Percentiles rank a stretch among this genome's conserved stretches.
Evolutionary conservation across 2,329 filamentous ascomycete species (phyloP).

Genomic region (Phoma herbarum): DNA sequence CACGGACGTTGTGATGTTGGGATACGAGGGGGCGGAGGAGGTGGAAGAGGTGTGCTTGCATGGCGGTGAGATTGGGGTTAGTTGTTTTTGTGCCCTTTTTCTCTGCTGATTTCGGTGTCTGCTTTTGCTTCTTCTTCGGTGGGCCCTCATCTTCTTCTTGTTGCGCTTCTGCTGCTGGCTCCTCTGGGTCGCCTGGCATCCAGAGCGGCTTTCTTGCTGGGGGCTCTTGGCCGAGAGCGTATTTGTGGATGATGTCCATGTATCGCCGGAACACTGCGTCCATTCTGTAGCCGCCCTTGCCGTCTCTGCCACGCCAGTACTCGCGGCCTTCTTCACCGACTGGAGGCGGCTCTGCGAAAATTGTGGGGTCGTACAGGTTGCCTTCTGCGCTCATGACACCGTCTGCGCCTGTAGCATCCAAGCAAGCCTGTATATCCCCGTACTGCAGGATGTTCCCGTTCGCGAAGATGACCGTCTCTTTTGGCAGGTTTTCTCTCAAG

Average conservation of each 20-base stretch:
- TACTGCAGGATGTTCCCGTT: constrained; percentile 92
- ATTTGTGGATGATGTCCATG: constrained; percentile 84
- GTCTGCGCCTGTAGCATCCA: constrained; percentile 86
- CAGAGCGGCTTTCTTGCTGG: constrained; percentile 78
- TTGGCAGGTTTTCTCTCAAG: constrained; percentile 81
- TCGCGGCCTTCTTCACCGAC: constrained; percentile 72
- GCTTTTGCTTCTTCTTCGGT: constrained; percentile 49
- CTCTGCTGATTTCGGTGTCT: constrained; percentile 53
- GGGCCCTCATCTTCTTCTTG: constrained; percentile 40
- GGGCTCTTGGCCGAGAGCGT: constrained; percentile 72
- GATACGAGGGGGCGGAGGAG: constrained; percentile 83
- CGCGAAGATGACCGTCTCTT: constrained; percentile 92
- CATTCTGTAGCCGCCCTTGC: constrained; percentile 84
- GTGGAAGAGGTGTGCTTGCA: constrained; percentile 94
- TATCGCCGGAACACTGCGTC: constrained; percentile 90
- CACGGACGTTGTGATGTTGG: constrained; percentile 82
- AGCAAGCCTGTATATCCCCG: constrained; percentile 77
- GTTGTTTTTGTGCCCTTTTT: constrained; percentile 59
- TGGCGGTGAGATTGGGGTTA: constrained; percentile 74
- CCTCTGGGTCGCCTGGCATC: constrained; percentile 63
- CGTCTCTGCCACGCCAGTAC: constrained; percentile 84
- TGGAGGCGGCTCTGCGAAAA: constrained; percentile 77
- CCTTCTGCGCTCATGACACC: constrained; percentile 96
- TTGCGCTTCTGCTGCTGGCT: constrained; percentile 31
- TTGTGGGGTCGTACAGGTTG: constrained; percentile 87